Evolutionary conservation across 2,329 filamentous ascomycete species (phyloP).

Genomic region (Chaetomium globosum): DNA sequence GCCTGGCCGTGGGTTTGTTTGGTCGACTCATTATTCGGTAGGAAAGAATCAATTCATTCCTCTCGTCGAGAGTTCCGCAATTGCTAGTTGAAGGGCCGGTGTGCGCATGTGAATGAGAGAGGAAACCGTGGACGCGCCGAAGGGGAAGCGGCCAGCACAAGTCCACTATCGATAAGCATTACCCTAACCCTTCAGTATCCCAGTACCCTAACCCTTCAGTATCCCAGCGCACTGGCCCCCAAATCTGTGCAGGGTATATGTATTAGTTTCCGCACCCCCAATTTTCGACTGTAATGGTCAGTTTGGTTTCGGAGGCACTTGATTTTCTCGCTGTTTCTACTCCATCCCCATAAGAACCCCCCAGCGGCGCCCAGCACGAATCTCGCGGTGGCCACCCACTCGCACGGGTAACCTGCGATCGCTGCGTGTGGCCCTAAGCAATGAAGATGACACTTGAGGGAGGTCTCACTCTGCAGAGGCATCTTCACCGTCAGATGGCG

Average conservation of each 20-base stretch:
- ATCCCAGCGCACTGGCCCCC: background rate
- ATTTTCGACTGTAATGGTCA: conserved; percentile 63
- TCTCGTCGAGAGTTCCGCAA: background rate
- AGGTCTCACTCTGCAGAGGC: conserved; percentile 73
- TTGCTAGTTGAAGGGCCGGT: background rate
- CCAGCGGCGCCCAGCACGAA: conserved; percentile 68
- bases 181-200: conserved; percentile 12
- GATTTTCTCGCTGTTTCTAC: conserved; percentile 50
- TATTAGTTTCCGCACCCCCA: conserved; percentile 15
- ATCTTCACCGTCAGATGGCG: conserved; percentile 72
- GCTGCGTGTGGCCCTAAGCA: conserved; percentile 65
- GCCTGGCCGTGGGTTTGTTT: background rate
- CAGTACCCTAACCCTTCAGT: conserved; percentile 13
- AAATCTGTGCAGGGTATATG: conserved; percentile 10
- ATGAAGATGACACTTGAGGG: conserved; percentile 70
- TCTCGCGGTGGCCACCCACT: conserved; percentile 67
- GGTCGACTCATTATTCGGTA: background rate
- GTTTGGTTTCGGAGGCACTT: conserved; percentile 59
- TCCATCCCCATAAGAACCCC: conserved; percentile 60
- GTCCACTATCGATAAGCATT: background rate
- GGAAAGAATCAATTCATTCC: background rate
- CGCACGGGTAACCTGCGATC: conserved; percentile 68
- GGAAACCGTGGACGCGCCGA: background rate
- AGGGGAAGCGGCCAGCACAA: background rate
- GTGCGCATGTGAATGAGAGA: background rate